Base-by-base conservation (phyloP, 148 eudicot genomes). In the Heliamphora exappendiculata region DNA sequence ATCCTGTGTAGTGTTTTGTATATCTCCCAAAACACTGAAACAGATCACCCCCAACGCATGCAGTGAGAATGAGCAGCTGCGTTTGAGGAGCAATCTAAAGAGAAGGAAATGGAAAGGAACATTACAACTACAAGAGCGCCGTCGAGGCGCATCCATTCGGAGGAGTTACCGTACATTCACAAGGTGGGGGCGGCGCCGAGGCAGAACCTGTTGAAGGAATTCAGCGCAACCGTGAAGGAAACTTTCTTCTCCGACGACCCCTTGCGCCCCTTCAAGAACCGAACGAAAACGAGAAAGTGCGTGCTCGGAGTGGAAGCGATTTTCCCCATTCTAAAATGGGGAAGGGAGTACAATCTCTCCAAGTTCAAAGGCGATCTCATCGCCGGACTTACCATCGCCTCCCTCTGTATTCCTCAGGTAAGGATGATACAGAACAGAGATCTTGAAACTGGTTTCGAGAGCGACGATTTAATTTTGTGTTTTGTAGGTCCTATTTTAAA, bases 391-490 rank as follows among this genome's bases (percentile, higher is more conserved):
- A 94, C 98, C 79, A 93, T 94, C 73, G 98, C 97, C 0, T 90
- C 95, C 78, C 98, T 93, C 28, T 85, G 90, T 50, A 90, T 94
- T 60, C 98, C 98, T 53, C 98, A 94, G 95, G 97, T 93, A 81
- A 13, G 41, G n/a, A 39, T 10, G 65, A 16, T 60, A 29, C 10
- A 8, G 29, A 58, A 53, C 24, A 4, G 59, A n/a, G 22, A 26
- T 20, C 59, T 54, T n/a, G n/a, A 55, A n/a, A 22, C 14, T 28
- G 24, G 16, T 59, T 26, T 59, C 63, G n/a, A n/a, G n/a, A n/a
- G n/a, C n/a, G n/a, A n/a, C n/a, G n/a, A n/a, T 16, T 26, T 11
- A 59, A 26, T 58, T 22, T 26, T 34, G 14, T 29, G 19, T 59
- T n/a, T n/a, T n/a, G n/a, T n/a, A n/a, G n/a, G n/a, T n/a, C n/a